phyloP scores from a whole-genome alignment of 1,284 basidiomycete species.

The Ustilago trichophora region DNA sequence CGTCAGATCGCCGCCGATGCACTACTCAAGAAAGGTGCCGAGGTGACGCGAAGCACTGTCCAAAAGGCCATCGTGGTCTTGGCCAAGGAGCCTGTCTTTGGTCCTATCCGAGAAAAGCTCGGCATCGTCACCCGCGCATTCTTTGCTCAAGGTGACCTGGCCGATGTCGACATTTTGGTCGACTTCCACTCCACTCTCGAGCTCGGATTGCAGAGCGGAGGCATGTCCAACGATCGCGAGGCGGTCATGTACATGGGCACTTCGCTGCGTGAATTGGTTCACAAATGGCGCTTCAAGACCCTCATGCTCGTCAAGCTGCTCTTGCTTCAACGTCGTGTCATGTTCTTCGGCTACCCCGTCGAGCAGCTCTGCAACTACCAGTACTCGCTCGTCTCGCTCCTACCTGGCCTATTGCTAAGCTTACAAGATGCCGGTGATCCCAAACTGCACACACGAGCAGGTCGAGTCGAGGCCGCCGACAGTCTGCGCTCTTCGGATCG shows the following conservation, averaged over 20 bases:
- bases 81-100: slow-evolving; percentile 71
- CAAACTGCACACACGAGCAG: slow-evolving; percentile 71
- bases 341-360: slow-evolving; percentile 97
- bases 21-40: slow-evolving; percentile 81
- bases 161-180: slow-evolving; percentile 60
- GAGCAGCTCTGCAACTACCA: slow-evolving; percentile 96
- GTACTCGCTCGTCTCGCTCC: slow-evolving; percentile 78
- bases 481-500: slow-evolving; percentile 88
- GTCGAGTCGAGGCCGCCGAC: slow-evolving; percentile 59
- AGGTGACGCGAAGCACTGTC: slow-evolving; percentile 93
- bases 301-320: slow-evolving; percentile 93
- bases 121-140: slow-evolving; percentile 82
- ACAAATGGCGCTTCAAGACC: slow-evolving; percentile 91
- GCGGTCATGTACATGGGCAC: slow-evolving; percentile 83
- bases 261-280: slow-evolving; percentile 88
- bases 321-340: slow-evolving; percentile 81
- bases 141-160: slow-evolving; percentile 64
- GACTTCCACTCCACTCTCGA: slow-evolving; percentile 66
- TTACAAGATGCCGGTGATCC: slow-evolving; percentile 93
- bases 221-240: slow-evolving; percentile 47
- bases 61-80: slow-evolving; percentile 97
- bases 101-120: slow-evolving; percentile 78
- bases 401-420: slow-evolving; percentile 77
- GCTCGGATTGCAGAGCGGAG: slow-evolving; percentile 52
- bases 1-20: slow-evolving; percentile 87